phyloP scores from a whole-genome alignment of 2,329 filamentous ascomycete genomes.

The Diaporthe capsici region DNA sequence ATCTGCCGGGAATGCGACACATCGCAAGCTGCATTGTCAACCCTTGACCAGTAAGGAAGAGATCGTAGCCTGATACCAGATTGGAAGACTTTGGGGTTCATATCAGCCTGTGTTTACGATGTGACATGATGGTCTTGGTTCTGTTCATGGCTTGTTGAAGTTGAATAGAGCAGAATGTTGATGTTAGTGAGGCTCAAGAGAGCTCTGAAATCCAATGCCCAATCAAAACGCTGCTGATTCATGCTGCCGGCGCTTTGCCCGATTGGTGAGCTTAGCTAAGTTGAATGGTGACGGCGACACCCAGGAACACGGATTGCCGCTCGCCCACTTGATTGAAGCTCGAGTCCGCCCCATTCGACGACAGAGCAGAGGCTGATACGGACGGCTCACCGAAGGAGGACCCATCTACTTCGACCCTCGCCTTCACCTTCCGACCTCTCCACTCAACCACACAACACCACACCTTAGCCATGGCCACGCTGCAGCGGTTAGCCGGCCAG shows the following conservation, averaged over 20 bases:
- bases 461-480: conserved; percentile 72
- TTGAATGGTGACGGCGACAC: conserved; percentile 38
- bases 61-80: too few relatives aligned
- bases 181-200: background rate
- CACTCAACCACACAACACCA: conserved; percentile 43
- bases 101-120: too few relatives aligned
- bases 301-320: conserved; percentile 15
- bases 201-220: conserved; percentile 16
- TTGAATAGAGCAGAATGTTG: too few relatives aligned
- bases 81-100: too few relatives aligned
- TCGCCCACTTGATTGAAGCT: conserved; percentile 21
- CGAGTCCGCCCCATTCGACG: conserved; percentile 48
- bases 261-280: conserved; percentile 34
- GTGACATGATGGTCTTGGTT: background rate
- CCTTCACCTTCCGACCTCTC: conserved; percentile 45
- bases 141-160: background rate
- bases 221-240: conserved; percentile 33
- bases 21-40: background rate
- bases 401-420: conserved; percentile 39
- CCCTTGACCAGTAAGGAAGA: too few relatives aligned
- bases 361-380: conserved; percentile 48
- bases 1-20: background rate
- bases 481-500: conserved; percentile 80
- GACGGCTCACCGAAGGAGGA: conserved; percentile 42
- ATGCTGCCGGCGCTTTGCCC: conserved; percentile 20